These are phyloP conservation scores for Asterophora lycoperdoides DNA, from an alignment of 768 basidiomycete genomes.

Conservation along the genomic window DNA sequence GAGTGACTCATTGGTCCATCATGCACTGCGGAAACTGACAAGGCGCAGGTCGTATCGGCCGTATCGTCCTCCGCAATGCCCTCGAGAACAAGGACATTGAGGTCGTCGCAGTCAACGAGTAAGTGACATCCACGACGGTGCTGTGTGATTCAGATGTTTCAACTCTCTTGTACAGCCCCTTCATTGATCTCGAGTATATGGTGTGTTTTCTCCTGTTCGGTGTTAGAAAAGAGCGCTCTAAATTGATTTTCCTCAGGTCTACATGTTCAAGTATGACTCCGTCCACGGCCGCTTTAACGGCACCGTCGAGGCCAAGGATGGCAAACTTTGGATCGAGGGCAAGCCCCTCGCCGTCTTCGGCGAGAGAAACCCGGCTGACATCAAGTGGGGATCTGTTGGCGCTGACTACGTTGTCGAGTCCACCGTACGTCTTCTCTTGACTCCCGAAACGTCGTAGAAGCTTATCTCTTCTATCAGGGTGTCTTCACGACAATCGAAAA, in stretches of 20 bases:
- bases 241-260: conserved; percentile 53
- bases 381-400: conserved; percentile 75
- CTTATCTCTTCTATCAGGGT: conserved; percentile 47
- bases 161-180: conserved; percentile 56
- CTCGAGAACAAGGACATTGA: conserved; percentile 68
- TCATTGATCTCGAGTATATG: conserved; percentile 98
- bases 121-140: conserved; percentile 24
- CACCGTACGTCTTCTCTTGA: conserved; percentile 50
- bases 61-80: conserved; percentile 96
- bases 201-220: conserved; percentile 35
- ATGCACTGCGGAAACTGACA: conserved; percentile 6
- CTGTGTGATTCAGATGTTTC: conserved; percentile 1
- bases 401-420: conserved; percentile 97
- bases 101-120: conserved; percentile 97
- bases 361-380: conserved; percentile 84
- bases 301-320: conserved; percentile 72
- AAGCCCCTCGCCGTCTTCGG: conserved; percentile 72
- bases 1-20: conserved; percentile 23
- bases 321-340: conserved; percentile 85
- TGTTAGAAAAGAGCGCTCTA: neutral
- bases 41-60: conserved; percentile 90
- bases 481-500: conserved; percentile 97
- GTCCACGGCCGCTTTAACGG: conserved; percentile 94
- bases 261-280: conserved; percentile 98
- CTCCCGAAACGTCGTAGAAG: neutral